Base-by-base conservation (phyloP, 2,329 filamentous ascomycete genomes). In the Sporothrix variecibatus region DNA sequence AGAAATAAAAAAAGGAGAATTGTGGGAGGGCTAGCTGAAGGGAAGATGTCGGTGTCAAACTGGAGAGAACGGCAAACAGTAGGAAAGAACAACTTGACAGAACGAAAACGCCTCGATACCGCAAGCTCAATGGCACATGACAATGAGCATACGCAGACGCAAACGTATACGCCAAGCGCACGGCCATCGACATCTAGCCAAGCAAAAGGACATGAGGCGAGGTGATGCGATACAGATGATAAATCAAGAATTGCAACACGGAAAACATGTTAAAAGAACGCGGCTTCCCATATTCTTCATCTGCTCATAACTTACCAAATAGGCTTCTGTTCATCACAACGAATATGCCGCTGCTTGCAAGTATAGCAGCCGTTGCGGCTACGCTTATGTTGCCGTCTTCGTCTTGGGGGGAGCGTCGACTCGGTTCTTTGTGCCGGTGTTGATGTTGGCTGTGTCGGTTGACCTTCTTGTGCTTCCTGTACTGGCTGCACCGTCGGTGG, bases 261-360 rank as follows among this genome's bases (percentile, higher is more conserved):
- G 15, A 20, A 49, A 49, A 5, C 12, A 49, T 3, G 43, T 20
- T 49, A 49, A 17, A 49, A 49, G 12, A 49, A 20, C 43, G 2
- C 53, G 23, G 11, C 9, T 20, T 28, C 23, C 23, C 23, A 4
- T 23, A 58, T 15, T 49, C 43, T 49, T 49, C 43, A 20, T 2
- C 4, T 28, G 3, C 26, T 17, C 12, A 8, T 31, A 2, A 69
- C 72, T 62, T 11, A 73, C 64, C 72, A 73, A 12, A 73, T 73
- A 4, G 72, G 72, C 20, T 58, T 60, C 28, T 73, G 38, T 40
- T 73, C 72, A n/a, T 73, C 72, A n/a, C 72, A 73, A 15, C 72
- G 72, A 4, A 69, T 73, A 64, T 73, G 72, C 40, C 72, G 34
- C 64, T 73, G 72, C 40, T 73, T 73, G 72, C 72, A 73, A 3